Percentiles rank a stretch among this genome's conserved stretches.
phyloP scores from a whole-genome alignment of 148 eudicot genomes.

The Cornus florida region DNA sequence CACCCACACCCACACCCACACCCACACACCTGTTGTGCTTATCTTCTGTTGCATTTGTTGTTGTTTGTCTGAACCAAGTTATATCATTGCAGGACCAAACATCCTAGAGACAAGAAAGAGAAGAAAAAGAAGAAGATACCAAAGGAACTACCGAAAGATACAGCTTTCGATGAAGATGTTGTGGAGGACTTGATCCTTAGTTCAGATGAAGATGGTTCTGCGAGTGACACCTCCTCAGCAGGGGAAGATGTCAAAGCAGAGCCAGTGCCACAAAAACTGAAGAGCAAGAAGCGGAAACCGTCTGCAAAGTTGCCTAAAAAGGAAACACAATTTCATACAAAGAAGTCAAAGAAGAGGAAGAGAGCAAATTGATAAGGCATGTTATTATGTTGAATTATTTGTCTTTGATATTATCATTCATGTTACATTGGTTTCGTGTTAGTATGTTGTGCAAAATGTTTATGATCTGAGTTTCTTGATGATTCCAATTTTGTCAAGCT shows the following conservation, averaged over 20 bases:
- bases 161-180: slow-evolving; percentile 65
- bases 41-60: slow-evolving; percentile 7
- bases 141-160: slow-evolving; percentile 24
- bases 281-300: slow-evolving; percentile 28
- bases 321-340: slow-evolving; percentile 32
- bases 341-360: slow-evolving; percentile 66
- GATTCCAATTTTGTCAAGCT: not conserved
- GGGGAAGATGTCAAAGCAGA: slow-evolving; percentile 25
- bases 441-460: not conserved
- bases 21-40: not conserved
- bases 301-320: slow-evolving; percentile 26
- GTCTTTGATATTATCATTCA: not conserved
- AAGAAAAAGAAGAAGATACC: slow-evolving; percentile 45
- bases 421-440: not conserved
- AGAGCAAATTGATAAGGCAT: slow-evolving; percentile 24
- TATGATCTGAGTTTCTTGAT: not conserved
- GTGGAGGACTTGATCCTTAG: slow-evolving; percentile 88
- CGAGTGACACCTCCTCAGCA: slow-evolving; percentile 23
- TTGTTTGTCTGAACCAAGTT: not conserved
- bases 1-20: not conserved
- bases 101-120: slow-evolving; percentile 32
- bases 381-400: not conserved
- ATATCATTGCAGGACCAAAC: slow-evolving; percentile 36
- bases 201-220: slow-evolving; percentile 53
- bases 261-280: slow-evolving; percentile 23